Percentiles rank a stretch among this genome's conserved stretches.
These are phyloP conservation scores for Fusarium pininemorale DNA, from an alignment of 2,329 filamentous ascomycete genomes.

Conservation along the genomic window DNA sequence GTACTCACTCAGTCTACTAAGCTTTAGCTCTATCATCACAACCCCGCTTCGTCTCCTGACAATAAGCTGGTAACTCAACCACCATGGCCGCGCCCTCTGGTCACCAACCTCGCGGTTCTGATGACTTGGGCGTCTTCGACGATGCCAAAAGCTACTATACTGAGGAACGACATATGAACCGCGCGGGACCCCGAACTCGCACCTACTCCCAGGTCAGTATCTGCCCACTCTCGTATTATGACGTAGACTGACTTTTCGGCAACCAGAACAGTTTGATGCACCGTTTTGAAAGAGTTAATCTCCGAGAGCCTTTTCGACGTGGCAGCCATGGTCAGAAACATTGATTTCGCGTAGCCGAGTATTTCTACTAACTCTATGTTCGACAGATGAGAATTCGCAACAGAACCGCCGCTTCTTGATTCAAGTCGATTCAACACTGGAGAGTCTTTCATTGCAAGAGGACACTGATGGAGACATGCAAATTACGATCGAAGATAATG, in stretches of 20 bases:
- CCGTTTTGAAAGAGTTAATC: constrained; percentile 61
- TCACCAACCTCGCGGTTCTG: constrained; percentile 50
- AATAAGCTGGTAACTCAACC: constrained; percentile 8
- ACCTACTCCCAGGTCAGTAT: constrained; percentile 64
- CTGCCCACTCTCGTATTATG: neutral
- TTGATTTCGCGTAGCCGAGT: neutral
- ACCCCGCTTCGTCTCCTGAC: constrained; percentile 13
- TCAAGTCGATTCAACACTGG: constrained; percentile 83
- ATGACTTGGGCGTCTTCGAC: constrained; percentile 62
- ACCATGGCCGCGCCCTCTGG: constrained; percentile 43
- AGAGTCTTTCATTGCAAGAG: constrained; percentile 82
- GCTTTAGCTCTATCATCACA: neutral
- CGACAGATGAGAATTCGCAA: constrained; percentile 75
- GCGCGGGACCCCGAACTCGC: constrained; percentile 61
- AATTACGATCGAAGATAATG: constrained; percentile 96
- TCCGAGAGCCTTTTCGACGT: constrained; percentile 65
- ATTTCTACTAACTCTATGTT: constrained; percentile 4
- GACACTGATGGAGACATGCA: constrained; percentile 95
- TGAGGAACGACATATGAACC: constrained; percentile 62
- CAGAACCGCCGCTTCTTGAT: constrained; percentile 82
- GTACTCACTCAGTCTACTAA: neutral
- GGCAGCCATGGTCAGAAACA: constrained; percentile 64
- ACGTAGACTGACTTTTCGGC: constrained; percentile 41
- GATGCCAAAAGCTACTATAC: constrained; percentile 69
- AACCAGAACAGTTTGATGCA: constrained; percentile 61